Evolutionary conservation across 2,329 filamentous ascomycete genomes (phyloP).

Genomic region (Fusarium beomiforme): DNA sequence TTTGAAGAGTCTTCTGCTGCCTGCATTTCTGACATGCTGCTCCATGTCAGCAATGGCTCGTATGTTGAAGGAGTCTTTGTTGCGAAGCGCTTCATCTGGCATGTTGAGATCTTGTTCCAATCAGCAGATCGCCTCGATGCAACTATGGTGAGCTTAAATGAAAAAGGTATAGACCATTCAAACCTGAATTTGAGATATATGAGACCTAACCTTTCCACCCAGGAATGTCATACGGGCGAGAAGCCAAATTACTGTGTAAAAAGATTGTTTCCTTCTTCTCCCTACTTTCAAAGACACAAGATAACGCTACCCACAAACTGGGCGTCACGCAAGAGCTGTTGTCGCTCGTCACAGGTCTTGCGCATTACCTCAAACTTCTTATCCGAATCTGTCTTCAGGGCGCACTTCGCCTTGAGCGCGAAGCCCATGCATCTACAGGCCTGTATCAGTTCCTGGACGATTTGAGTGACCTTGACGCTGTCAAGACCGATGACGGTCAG

Average conservation of each 20-base stretch:
- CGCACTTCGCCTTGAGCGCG: slow-evolving; percentile 88
- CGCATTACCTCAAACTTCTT: slow-evolving; percentile 96
- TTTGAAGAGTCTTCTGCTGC: slow-evolving; percentile 98
- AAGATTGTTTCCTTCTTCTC: slow-evolving; percentile 99
- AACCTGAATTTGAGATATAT: background rate
- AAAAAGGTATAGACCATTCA: slow-evolving; percentile 72
- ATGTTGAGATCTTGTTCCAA: slow-evolving; percentile 91
- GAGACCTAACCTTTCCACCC: slow-evolving; percentile 27
- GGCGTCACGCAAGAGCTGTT: slow-evolving; percentile 98
- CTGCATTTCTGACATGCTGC: slow-evolving; percentile 98
- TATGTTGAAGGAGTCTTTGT: slow-evolving; percentile 96
- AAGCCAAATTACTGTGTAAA: slow-evolving; percentile 99
- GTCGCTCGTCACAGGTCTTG: slow-evolving; percentile 94
- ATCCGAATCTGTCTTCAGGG: slow-evolving; percentile 97
- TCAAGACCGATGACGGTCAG: slow-evolving; percentile 76
- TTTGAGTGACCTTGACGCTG: slow-evolving; percentile 81
- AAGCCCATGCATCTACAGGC: slow-evolving; percentile 77
- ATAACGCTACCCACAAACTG: slow-evolving; percentile 87
- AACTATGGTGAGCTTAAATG: slow-evolving; percentile 72
- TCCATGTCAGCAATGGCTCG: slow-evolving; percentile 97
- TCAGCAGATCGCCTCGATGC: slow-evolving; percentile 87
- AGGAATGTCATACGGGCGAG: slow-evolving; percentile 90
- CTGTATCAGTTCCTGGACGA: slow-evolving; percentile 86
- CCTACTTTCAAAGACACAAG: slow-evolving; percentile 91
- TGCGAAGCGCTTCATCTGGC: slow-evolving; percentile 94